Evolutionary conservation across 1,284 basidiomycete species (phyloP).

Genomic region (Crucibulum cyathiforme): DNA sequence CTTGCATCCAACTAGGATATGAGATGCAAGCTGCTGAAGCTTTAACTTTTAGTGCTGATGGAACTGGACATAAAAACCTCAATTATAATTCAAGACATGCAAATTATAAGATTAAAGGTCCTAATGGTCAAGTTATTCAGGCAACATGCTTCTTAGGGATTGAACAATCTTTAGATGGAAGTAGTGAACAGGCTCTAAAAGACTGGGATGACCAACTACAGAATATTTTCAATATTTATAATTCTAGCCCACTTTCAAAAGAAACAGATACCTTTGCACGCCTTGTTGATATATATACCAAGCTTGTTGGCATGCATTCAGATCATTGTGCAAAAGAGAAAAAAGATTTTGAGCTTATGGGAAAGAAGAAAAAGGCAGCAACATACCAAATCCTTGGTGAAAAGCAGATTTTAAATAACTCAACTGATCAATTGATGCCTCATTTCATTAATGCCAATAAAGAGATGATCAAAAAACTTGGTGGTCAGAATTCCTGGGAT

Average conservation of each 20-base stretch:
- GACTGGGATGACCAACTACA: slow-evolving; percentile 11
- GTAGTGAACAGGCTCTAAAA: slow-evolving; percentile 9
- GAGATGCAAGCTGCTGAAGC: slow-evolving; percentile 19
- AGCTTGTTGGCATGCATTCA: slow-evolving; percentile 16
- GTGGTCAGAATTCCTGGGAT: not conserved
- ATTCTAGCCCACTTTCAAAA: slow-evolving; percentile 18
- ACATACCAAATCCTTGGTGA: not conserved
- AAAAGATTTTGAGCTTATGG: slow-evolving; percentile 6
- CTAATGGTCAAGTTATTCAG: not conserved
- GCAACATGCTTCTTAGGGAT: slow-evolving; percentile 18
- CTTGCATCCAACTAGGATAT: slow-evolving; percentile 25
- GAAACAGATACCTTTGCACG: slow-evolving; percentile 2
- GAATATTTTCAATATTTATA: slow-evolving; percentile 10
- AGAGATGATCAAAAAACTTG: not conserved
- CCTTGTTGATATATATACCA: slow-evolving; percentile 12
- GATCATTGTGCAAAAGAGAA: slow-evolving; percentile 23
- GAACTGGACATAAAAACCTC: slow-evolving; percentile 17
- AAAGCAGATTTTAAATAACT: not conserved
- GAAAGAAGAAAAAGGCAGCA: slow-evolving; percentile 1
- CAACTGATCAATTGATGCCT: not conserved
- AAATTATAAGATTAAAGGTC: slow-evolving; percentile 8
- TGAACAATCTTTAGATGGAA: slow-evolving; percentile 11
- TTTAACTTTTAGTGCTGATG: slow-evolving; percentile 25
- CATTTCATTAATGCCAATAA: not conserved
- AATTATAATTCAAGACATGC: slow-evolving; percentile 21